Conservation (phyloP, 108 stramenopile species). For the Skeletonema tropicum region DNA sequence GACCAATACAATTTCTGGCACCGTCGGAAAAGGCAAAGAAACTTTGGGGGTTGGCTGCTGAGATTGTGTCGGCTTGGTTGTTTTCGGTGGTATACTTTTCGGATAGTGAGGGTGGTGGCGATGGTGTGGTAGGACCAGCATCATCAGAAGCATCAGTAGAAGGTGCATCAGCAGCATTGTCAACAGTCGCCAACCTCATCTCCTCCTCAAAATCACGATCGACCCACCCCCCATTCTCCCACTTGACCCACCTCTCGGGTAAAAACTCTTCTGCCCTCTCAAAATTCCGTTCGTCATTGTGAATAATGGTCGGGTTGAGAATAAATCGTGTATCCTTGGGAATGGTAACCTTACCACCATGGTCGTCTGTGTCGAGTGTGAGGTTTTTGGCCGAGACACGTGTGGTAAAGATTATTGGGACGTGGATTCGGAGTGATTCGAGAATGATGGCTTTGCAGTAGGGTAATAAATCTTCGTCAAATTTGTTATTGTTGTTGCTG, state of each 20-base stretch:
- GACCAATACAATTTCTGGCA: constrained; percentile 46
- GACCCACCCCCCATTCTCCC: constrained; percentile 29
- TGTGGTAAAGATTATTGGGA: constrained; percentile 43
- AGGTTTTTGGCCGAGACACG: constrained; percentile 34
- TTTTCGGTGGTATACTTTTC: constrained; percentile 5
- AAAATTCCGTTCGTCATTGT: constrained; percentile 50
- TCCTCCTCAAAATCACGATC: constrained; percentile 29
- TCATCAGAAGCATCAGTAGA: no score
- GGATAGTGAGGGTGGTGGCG: constrained; percentile 11
- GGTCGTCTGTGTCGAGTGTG: constrained; percentile 37
- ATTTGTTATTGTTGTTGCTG: not conserved
- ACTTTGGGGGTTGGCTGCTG: constrained; percentile 36
- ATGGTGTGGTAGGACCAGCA: constrained; percentile 1
- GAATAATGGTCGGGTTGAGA: constrained; percentile 49
- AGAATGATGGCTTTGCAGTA: constrained; percentile 53
- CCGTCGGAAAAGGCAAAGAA: constrained; percentile 44
- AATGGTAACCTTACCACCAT: constrained; percentile 21
- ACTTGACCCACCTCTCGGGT: constrained; percentile 60
- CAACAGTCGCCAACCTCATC: not conserved
- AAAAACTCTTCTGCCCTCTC: constrained; percentile 48
- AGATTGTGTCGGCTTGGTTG: constrained; percentile 19
- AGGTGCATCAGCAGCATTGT: no score
- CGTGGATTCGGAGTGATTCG: constrained; percentile 55
- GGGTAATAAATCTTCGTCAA: constrained; percentile 30
- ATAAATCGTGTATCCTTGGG: constrained; percentile 45